Conservation (phyloP, 2,329 filamentous ascomycete genomes). For the Teratosphaeria pseudoeucalypti region DNA sequence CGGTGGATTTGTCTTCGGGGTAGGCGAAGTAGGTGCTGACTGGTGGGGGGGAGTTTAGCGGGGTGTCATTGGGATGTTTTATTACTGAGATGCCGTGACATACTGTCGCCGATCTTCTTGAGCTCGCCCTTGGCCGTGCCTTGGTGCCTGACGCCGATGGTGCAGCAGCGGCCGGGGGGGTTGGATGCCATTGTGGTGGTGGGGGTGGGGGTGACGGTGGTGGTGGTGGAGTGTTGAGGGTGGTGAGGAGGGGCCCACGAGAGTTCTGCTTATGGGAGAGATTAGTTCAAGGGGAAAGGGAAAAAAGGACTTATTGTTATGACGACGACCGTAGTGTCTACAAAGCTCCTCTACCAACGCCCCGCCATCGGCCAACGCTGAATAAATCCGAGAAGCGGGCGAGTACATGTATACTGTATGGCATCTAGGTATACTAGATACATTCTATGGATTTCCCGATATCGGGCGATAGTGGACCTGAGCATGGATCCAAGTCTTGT, state of each 20-base stretch:
- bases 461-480: too few species aligned
- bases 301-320: neutral
- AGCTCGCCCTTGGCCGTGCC: conserved; percentile 24
- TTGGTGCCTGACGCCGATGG: conserved; percentile 29
- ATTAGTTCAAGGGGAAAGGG: neutral
- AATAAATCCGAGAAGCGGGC: too few species aligned
- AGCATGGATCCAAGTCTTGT: too few species aligned
- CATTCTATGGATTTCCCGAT: too few species aligned
- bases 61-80: neutral
- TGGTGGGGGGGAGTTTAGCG: conserved; percentile 14
- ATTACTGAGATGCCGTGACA: neutral
- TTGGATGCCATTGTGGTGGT: conserved; percentile 25
- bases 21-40: conserved; percentile 47
- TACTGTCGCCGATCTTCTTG: conserved; percentile 25
- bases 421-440: too few species aligned
- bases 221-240: neutral
- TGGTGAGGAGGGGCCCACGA: neutral
- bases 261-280: neutral
- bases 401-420: too few species aligned
- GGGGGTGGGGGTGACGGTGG: neutral
- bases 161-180: conserved; percentile 28
- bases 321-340: neutral
- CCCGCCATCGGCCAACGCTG: too few species aligned
- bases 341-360: neutral
- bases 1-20: conserved; percentile 41